These are phyloP conservation scores for Serpula lacrymans DNA, from an alignment of 768 basidiomycete genomes.

Conservation along the genomic window DNA sequence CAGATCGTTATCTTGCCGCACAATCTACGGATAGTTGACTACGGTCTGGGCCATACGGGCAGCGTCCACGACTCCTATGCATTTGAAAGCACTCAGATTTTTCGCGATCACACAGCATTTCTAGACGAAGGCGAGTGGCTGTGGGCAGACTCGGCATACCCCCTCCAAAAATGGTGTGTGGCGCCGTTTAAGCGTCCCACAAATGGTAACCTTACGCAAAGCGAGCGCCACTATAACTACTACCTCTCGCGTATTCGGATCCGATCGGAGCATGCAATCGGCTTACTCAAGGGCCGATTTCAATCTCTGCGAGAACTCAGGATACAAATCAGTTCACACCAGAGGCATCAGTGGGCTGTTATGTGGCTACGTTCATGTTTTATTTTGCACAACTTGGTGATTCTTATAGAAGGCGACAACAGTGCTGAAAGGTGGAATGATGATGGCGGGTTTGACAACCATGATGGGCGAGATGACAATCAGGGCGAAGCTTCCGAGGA, in stretches of 20 bases:
- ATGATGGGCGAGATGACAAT: too few relatives aligned
- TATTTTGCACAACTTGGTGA: slow-evolving; percentile 33
- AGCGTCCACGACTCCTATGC: slow-evolving; percentile 37
- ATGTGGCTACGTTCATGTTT: slow-evolving; percentile 29
- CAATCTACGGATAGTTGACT: slow-evolving; percentile 35
- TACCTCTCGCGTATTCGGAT: slow-evolving; percentile 24
- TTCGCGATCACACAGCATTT: slow-evolving; percentile 17
- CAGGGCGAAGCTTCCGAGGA: too few relatives aligned
- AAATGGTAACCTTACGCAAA: too few relatives aligned
- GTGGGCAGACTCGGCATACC: slow-evolving; percentile 39
- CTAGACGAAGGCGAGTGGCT: slow-evolving; percentile 26
- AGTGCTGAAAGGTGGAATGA: too few relatives aligned
- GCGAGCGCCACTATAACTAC: slow-evolving; percentile 21
- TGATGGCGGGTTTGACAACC: too few relatives aligned
- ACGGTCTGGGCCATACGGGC: slow-evolving; percentile 28
- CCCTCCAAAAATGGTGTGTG: too few relatives aligned
- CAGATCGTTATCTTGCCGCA: slow-evolving; percentile 25
- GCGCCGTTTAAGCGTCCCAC: too few relatives aligned
- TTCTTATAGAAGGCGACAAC: slow-evolving; percentile 35
- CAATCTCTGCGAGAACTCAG: slow-evolving; percentile 28
- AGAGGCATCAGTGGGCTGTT: slow-evolving; percentile 23
- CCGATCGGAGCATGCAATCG: slow-evolving; percentile 29
- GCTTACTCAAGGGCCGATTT: slow-evolving; percentile 28
- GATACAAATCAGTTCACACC: slow-evolving; percentile 23
- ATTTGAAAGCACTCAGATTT: slow-evolving; percentile 17